A percentile compares a stretch with the other conserved stretches of the same genome.
Evolutionary conservation across 2,329 filamentous ascomycete species (phyloP).

Genomic region (Diaporthe sp.): DNA sequence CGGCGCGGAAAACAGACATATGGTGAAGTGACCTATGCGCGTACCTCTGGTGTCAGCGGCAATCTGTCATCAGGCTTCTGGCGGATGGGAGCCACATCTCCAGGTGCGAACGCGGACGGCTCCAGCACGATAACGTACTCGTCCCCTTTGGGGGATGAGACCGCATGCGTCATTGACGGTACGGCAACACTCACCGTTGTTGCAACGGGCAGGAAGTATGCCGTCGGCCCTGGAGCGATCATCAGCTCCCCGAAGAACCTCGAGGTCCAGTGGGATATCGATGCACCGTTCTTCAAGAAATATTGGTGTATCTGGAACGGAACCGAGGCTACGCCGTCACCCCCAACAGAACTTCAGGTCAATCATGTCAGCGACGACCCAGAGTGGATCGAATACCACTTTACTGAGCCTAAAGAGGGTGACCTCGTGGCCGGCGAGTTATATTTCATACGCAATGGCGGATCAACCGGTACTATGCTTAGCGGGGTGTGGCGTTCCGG

Average conservation of each 20-base stretch:
- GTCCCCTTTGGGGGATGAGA: slow-evolving; percentile 13
- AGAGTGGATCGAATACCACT: background rate
- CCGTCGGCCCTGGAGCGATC: background rate
- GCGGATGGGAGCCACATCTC: background rate
- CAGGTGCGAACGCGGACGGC: background rate
- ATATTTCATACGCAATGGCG: background rate
- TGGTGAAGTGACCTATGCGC: background rate
- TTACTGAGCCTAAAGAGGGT: background rate
- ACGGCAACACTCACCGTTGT: slow-evolving; percentile 21
- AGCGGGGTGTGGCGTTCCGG: slow-evolving; percentile 24
- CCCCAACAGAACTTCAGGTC: background rate
- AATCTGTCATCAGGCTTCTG: background rate
- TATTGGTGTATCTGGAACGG: slow-evolving; percentile 28
- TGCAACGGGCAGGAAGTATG: slow-evolving; percentile 2
- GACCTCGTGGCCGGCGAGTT: background rate
- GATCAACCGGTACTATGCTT: slow-evolving; percentile 12
- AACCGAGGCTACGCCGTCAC: background rate
- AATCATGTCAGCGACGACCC: background rate
- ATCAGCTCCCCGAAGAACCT: slow-evolving; percentile 25
- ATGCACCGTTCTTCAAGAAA: slow-evolving; percentile 31
- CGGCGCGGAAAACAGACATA: background rate
- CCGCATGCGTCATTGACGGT: slow-evolving; percentile 26
- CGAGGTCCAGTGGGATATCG: slow-evolving; percentile 27
- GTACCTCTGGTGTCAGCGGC: background rate
- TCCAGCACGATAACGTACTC: background rate